Evolutionary conservation across 345 rosid genomes (phyloP), one percentile per base, ranked within the genome.

Genomic region (Brassica carinata): DNA sequence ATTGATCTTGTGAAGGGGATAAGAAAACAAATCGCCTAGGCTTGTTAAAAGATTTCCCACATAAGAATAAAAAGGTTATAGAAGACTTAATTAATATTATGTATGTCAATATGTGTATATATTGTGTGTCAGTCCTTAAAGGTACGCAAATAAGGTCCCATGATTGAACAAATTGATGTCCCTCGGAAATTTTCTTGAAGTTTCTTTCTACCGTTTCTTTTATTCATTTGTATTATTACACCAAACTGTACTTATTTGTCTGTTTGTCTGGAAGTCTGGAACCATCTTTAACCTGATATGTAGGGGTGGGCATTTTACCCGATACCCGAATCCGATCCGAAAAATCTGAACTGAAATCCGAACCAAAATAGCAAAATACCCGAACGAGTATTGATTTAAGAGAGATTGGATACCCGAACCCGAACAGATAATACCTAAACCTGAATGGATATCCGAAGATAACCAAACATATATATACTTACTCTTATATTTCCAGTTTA

Each of bases 191-290:
- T 61, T 59, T 61, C 65, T 61, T 61, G 15, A 61, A 26, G n/a
- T 61, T 61, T 57, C 62, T 57, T 5, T 57, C 27, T 17, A 53
- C 8, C 7, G 10, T 7, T 61, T 61, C 13, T 8, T 61, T 61
- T 61, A 7, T 26, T 61, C 29, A 26, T 61, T 26, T 26, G 65
- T 61, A 23, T 61, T 10, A 23, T 26, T 26, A 9, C 31, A 61
- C 65, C 65, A 61, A 61, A 61, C 10, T 9, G 65, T 61, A 61
- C 65, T 61, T 61, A 61, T 61, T 61, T 61, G 65, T 61, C 63
- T 58, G 63, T 5, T 58, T 58, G 29, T 8, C 33, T 61, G 65
- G 65, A 61, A 23, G 29, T 8, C 33, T 61, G 65, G 65, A 61
- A 23, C 65, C 65, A 61, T 23, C 31, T 61, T 59, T 61, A 9